These are phyloP conservation scores for Scheffersomyces spartinae DNA, from an alignment of 805 yeast species.

Conservation along the genomic window DNA sequence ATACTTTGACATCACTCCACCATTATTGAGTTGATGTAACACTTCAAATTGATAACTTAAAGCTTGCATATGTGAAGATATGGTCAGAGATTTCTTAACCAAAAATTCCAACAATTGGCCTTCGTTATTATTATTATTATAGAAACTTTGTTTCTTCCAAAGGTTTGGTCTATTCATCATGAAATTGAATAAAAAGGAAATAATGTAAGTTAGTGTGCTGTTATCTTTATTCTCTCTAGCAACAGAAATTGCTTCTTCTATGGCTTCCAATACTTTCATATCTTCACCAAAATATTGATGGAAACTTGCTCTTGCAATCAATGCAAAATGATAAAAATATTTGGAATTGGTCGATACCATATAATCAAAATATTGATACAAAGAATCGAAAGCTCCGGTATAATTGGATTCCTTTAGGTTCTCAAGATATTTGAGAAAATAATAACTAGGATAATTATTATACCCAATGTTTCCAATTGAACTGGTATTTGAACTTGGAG, in stretches of 20 bases:
- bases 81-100: constrained; percentile 40
- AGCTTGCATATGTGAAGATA: constrained; percentile 38
- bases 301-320: constrained; percentile 58
- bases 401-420: constrained; percentile 49
- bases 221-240: constrained; percentile 80
- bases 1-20: constrained; percentile 32
- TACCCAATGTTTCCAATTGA: constrained; percentile 20
- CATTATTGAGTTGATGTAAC: constrained; percentile 39
- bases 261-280: constrained; percentile 62
- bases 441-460: constrained; percentile 25
- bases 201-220: constrained; percentile 55
- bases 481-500: constrained; percentile 25
- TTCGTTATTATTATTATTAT: constrained; percentile 35
- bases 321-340: constrained; percentile 64
- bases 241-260: constrained; percentile 77
- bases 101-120: constrained; percentile 58
- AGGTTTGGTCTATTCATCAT: constrained; percentile 49
- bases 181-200: constrained; percentile 66
- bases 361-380: constrained; percentile 60
- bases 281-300: constrained; percentile 60
- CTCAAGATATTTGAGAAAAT: constrained; percentile 52
- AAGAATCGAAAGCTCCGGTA: constrained; percentile 39
- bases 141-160: constrained; percentile 33
- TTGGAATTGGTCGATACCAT: constrained; percentile 58
- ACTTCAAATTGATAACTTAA: constrained; percentile 60